Evolutionary conservation across 2,329 filamentous ascomycete species (phyloP).

Genomic region (Fusarium praegraminearum): DNA sequence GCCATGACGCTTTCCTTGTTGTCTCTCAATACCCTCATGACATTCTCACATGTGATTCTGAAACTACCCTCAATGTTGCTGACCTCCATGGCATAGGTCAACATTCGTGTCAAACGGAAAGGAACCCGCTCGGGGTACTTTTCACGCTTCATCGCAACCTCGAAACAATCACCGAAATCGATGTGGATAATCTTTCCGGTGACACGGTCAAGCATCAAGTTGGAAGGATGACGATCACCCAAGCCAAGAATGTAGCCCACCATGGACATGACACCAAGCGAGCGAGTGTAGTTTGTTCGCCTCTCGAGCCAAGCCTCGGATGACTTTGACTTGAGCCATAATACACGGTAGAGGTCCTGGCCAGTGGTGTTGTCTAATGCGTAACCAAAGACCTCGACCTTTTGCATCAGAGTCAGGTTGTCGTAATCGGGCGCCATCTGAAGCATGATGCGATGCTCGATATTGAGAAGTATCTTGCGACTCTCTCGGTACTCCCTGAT

Average conservation of each 20-base stretch:
- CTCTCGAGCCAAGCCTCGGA: slow-evolving; percentile 98
- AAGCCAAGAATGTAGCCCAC: slow-evolving; percentile 99
- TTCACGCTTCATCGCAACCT: slow-evolving; percentile 99
- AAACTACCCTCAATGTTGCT: slow-evolving; percentile 99
- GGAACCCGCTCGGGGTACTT: slow-evolving; percentile 98
- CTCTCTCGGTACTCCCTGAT: slow-evolving; percentile 98
- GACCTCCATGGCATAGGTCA: slow-evolving; percentile 99
- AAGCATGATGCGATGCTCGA: slow-evolving; percentile 99
- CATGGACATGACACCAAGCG: slow-evolving; percentile 99
- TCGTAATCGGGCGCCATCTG: slow-evolving; percentile 99
- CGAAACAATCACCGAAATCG: slow-evolving; percentile 99
- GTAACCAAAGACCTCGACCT: slow-evolving; percentile 99
- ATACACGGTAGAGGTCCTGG: slow-evolving; percentile 95
- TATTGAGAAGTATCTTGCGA: slow-evolving; percentile 96
- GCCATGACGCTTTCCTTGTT: slow-evolving; percentile 99
- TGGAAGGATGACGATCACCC: slow-evolving; percentile 96
- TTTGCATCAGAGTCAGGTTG: slow-evolving; percentile 98
- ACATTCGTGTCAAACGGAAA: slow-evolving; percentile 97
- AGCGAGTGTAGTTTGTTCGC: slow-evolving; percentile 98
- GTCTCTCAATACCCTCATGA: slow-evolving; percentile 94
- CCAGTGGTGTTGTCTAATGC: slow-evolving; percentile 99
- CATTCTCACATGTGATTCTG: slow-evolving; percentile 96
- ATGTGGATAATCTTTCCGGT: slow-evolving; percentile 99
- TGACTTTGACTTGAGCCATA: slow-evolving; percentile 99
- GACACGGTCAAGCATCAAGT: slow-evolving; percentile 94